Evolutionary conservation across 2,329 filamentous ascomycete species (phyloP).

Genomic region (Sporothrix humicola): DNA sequence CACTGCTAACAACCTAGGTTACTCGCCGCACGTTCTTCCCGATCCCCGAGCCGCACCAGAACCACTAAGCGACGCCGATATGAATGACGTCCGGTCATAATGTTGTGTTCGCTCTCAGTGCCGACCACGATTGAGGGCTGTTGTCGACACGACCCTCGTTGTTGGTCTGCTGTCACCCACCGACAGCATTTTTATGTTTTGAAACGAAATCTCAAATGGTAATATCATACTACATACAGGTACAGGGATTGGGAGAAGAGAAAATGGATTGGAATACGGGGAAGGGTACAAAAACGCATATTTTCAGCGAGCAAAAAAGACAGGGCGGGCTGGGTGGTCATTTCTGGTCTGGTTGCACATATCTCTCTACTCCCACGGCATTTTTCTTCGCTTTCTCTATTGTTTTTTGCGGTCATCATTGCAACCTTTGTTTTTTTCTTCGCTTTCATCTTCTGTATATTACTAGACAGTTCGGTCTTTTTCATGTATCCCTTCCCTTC

Average conservation of each 20-base stretch:
- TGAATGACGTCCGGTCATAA: not conserved
- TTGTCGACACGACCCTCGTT: not conserved
- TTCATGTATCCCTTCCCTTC: not conserved
- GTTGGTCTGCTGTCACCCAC: not conserved
- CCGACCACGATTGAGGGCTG: not conserved
- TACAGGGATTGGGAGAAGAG: not conserved
- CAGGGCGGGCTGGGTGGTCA: not conserved
- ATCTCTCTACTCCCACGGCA: slow-evolving; percentile 37
- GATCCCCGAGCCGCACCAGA: slow-evolving; percentile 28
- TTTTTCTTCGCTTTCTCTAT: slow-evolving; percentile 1
- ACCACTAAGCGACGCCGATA: not conserved
- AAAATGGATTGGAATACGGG: not conserved
- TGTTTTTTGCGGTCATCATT: not conserved
- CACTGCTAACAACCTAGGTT: slow-evolving; percentile 31
- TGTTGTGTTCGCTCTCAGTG: not conserved
- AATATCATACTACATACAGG: not conserved
- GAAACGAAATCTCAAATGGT: slow-evolving; percentile 8
- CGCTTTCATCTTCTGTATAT: slow-evolving; percentile 20
- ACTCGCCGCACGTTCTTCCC: slow-evolving; percentile 41
- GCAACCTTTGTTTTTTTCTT: slow-evolving; percentile 20
- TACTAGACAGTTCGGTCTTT: slow-evolving; percentile 30
- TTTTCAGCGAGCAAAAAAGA: slow-evolving; percentile 25
- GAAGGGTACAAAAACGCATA: slow-evolving; percentile 20
- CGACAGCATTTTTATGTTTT: slow-evolving; percentile 12
- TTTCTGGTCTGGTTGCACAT: not conserved